Conservation (phyloP, 2,329 filamentous ascomycete species). For the Aspergillus niger region DNA sequence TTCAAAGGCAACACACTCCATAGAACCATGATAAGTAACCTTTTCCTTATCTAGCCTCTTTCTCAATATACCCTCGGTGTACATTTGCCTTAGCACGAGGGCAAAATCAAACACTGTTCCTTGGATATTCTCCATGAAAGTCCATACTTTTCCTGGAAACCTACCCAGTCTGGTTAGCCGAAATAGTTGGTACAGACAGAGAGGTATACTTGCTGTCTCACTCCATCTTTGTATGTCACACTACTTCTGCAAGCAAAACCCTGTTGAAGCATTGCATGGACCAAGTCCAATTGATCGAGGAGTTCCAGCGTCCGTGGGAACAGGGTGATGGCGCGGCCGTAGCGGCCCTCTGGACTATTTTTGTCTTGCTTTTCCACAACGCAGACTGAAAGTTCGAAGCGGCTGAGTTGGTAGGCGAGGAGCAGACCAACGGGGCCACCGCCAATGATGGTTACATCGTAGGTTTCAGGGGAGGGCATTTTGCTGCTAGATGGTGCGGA, state of each 20-base stretch:
- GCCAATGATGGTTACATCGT: constrained; percentile 9
- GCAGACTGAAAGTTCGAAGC: constrained; percentile 10
- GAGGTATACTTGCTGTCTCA: not conserved
- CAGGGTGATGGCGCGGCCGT: not conserved
- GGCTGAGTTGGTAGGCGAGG: constrained; percentile 11
- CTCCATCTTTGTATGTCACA: not conserved
- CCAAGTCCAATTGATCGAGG: not conserved
- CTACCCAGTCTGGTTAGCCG: not conserved
- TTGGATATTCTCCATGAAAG: not conserved
- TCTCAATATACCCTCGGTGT: not conserved
- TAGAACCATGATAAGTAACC: not conserved
- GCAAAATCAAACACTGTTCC: not conserved
- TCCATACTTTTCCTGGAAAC: not conserved
- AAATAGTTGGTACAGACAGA: not conserved
- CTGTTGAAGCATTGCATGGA: not conserved
- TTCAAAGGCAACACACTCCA: not conserved
- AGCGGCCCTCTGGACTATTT: not conserved
- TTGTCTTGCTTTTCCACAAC: constrained; percentile 10
- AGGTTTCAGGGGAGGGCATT: not conserved
- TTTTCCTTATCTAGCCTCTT: not conserved
- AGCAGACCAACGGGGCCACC: constrained; percentile 13
- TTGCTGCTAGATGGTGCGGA: not conserved
- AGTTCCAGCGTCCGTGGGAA: not conserved
- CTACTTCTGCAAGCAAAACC: not conserved
- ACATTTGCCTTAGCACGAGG: not conserved